These are phyloP conservation scores for Lepiota venenata DNA, from an alignment of 768 basidiomycete genomes.

Conservation along the genomic window DNA sequence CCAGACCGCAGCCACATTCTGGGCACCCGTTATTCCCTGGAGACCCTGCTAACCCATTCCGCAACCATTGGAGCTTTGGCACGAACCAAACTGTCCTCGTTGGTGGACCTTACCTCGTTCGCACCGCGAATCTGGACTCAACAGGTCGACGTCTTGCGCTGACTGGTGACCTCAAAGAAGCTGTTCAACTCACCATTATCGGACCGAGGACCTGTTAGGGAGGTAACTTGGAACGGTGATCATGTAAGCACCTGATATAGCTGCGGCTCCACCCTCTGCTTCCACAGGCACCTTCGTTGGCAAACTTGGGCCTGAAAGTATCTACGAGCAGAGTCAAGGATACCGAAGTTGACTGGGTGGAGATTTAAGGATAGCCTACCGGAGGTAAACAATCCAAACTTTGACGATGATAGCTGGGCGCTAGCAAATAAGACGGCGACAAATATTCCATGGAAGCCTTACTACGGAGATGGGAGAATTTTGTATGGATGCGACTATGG, in stretches of 20 bases:
- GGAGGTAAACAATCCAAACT: slow-evolving; percentile 48
- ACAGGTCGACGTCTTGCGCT: slow-evolving; percentile 49
- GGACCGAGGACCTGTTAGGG: slow-evolving; percentile 47
- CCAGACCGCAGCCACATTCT: slow-evolving; percentile 66
- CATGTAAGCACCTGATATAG: slow-evolving; percentile 31
- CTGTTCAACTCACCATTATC: slow-evolving; percentile 58
- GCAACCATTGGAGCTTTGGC: slow-evolving; percentile 70
- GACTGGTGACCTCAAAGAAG: slow-evolving; percentile 66
- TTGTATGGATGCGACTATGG: slow-evolving; percentile 87
- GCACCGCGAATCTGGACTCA: slow-evolving; percentile 42
- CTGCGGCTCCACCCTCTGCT: slow-evolving; percentile 26
- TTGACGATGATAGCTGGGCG: slow-evolving; percentile 64
- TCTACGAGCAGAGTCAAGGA: slow-evolving; percentile 27
- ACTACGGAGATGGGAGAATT: slow-evolving; percentile 71
- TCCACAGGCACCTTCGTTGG: no score
- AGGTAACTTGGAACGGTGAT: slow-evolving; percentile 75
- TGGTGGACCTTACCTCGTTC: slow-evolving; percentile 63
- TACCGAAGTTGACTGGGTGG: slow-evolving; percentile 65
- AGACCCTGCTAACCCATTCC: slow-evolving; percentile 35
- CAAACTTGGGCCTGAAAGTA: slow-evolving; percentile 32
- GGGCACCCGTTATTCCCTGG: slow-evolving; percentile 67
- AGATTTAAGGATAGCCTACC: slow-evolving; percentile 74
- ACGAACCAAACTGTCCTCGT: slow-evolving; percentile 67
- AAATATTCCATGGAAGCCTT: slow-evolving; percentile 65
- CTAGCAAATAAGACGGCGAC: slow-evolving; percentile 69